Evolutionary conservation across 257 asterid genomes (phyloP).

Genomic region (Lavandula angustifolia): DNA sequence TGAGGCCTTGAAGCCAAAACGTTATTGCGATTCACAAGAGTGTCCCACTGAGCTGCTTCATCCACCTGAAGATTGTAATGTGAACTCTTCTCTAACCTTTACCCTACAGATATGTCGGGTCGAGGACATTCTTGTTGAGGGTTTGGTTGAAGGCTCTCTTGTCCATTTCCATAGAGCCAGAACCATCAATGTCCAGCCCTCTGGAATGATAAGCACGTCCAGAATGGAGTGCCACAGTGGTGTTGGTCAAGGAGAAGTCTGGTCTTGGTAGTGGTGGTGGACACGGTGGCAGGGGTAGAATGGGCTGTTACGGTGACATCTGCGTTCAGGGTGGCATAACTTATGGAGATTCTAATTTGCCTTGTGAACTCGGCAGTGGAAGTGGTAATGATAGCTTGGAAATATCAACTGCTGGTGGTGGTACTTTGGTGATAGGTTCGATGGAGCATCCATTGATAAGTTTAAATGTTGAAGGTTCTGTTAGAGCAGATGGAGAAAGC

Average conservation of each 20-base stretch:
- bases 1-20: slow-evolving; percentile 79
- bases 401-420: slow-evolving; percentile 88
- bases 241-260: slow-evolving; percentile 71
- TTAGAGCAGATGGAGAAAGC: no score
- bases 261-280: slow-evolving; percentile 97
- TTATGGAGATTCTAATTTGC: slow-evolving; percentile 78
- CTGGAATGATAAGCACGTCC: slow-evolving; percentile 89
- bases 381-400: slow-evolving; percentile 86
- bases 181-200: slow-evolving; percentile 63
- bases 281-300: slow-evolving; percentile 96
- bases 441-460: no score
- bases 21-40: slow-evolving; percentile 63
- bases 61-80: slow-evolving; percentile 99
- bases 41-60: slow-evolving; percentile 89
- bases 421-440: no score
- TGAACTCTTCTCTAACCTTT: slow-evolving; percentile 93
- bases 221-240: slow-evolving; percentile 98
- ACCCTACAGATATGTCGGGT: slow-evolving; percentile 99
- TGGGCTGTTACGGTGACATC: slow-evolving; percentile 70
- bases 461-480: no score
- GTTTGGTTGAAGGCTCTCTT: slow-evolving; percentile 91
- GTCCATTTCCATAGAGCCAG: slow-evolving; percentile 97
- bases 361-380: slow-evolving; percentile 99
- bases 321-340: slow-evolving; percentile 80
- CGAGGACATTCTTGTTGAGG: slow-evolving; percentile 96